Percentiles rank a stretch among this genome's conserved stretches.
Conservation (phyloP, 2,329 filamentous ascomycete genomes). For the Ustulina deusta region DNA sequence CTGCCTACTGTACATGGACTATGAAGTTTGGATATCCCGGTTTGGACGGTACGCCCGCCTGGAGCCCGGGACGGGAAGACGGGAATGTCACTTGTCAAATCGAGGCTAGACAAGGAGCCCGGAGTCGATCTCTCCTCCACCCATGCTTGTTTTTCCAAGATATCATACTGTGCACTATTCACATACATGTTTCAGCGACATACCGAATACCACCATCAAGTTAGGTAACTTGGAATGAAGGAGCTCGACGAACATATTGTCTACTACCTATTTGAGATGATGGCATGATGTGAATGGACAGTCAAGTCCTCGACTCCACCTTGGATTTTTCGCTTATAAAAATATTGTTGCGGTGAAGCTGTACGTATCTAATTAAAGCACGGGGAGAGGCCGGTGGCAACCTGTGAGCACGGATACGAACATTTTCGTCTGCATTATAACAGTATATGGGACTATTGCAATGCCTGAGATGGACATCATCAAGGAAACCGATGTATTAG, state of each 20-base stretch:
- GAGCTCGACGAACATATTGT: slow-evolving; percentile 8
- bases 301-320: slow-evolving; percentile 24
- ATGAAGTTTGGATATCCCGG: slow-evolving; percentile 37
- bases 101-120: slow-evolving; percentile 43
- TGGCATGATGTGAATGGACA: slow-evolving; percentile 16
- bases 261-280: slow-evolving; percentile 31
- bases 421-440: slow-evolving; percentile 10
- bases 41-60: slow-evolving; percentile 35
- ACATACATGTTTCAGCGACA: slow-evolving; percentile 12
- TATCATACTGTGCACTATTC: slow-evolving; percentile 10
- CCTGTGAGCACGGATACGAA: slow-evolving; percentile 13
- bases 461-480: slow-evolving; percentile 7
- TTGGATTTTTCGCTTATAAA: slow-evolving; percentile 20
- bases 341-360: slow-evolving; percentile 38
- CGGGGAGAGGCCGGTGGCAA: slow-evolving; percentile 21
- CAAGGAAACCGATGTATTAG: background rate
- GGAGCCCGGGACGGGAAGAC: slow-evolving; percentile 48
- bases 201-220: slow-evolving; percentile 7
- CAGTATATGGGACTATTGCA: slow-evolving; percentile 2
- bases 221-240: slow-evolving; percentile 9
- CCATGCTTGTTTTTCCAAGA: slow-evolving; percentile 27
- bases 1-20: slow-evolving; percentile 13
- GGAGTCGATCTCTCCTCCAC: slow-evolving; percentile 36
- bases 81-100: slow-evolving; percentile 47
- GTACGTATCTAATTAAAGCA: slow-evolving; percentile 39